Percentiles rank a stretch among this genome's conserved stretches.
These are phyloP conservation scores for Yueomyces sinensis DNA, from an alignment of 805 yeast species.

Conservation along the genomic window DNA sequence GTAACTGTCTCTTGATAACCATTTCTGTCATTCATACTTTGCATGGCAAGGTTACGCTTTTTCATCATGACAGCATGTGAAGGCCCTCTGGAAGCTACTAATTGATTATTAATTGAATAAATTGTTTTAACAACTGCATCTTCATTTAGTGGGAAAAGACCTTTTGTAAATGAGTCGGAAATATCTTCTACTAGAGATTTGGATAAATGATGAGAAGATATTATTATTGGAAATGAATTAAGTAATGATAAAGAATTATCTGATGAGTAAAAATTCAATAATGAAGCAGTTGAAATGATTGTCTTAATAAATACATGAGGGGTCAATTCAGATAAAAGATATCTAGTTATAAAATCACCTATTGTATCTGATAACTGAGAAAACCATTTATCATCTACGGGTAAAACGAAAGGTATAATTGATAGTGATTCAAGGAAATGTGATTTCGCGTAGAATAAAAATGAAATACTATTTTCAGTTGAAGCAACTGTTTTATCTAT, in stretches of 20 bases:
- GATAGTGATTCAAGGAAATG: constrained; percentile 26
- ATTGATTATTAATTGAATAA: constrained; percentile 66
- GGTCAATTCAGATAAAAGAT: constrained; percentile 26
- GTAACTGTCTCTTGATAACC: constrained; percentile 7
- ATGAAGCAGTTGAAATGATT: constrained; percentile 42
- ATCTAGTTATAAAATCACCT: constrained; percentile 35
- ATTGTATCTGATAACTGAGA: constrained; percentile 33
- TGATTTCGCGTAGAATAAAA: constrained; percentile 22
- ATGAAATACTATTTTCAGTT: constrained; percentile 8
- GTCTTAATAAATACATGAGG: constrained; percentile 17
- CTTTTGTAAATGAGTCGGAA: constrained; percentile 48
- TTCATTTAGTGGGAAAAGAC: constrained; percentile 56
- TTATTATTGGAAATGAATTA: constrained; percentile 35
- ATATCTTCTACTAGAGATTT: constrained; percentile 35
- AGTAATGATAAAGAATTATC: constrained; percentile 24
- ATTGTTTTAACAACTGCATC: constrained; percentile 75
- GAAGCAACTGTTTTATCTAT: constrained; percentile 12
- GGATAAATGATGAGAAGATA: constrained; percentile 41
- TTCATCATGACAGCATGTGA: constrained; percentile 23
- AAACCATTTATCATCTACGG: constrained; percentile 30
- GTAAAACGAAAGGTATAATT: constrained; percentile 25
- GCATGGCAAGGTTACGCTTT: constrained; percentile 23
- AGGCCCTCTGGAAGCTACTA: constrained; percentile 41
- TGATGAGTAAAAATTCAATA: constrained; percentile 31
- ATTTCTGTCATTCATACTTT: constrained; percentile 4